A percentile compares a stretch with the other conserved stretches of the same genome.
These are phyloP conservation scores for Biscogniauxia marginata DNA, from an alignment of 2,329 filamentous ascomycete species.

Conservation along the genomic window DNA sequence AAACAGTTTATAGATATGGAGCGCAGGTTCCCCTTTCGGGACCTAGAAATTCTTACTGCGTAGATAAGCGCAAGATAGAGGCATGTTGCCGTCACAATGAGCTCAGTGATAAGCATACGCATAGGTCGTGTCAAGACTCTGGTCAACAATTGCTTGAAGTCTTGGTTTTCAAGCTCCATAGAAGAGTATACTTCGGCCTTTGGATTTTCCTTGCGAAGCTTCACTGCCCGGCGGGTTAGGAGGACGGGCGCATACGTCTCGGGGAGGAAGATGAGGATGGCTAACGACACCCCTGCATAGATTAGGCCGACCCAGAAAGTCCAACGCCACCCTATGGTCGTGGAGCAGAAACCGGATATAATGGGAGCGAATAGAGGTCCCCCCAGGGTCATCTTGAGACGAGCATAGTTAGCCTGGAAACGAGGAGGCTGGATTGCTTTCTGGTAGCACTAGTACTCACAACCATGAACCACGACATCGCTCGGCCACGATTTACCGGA, in stretches of 20 bases:
- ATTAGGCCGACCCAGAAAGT: constrained; percentile 70
- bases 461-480: constrained; percentile 64
- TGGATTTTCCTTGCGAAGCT: constrained; percentile 55
- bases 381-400: constrained; percentile 54
- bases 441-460: too few species aligned
- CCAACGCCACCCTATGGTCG: constrained; percentile 66
- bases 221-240: constrained; percentile 54
- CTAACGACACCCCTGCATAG: constrained; percentile 60
- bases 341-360: constrained; percentile 60
- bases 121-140: constrained; percentile 71
- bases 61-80: constrained; percentile 71
- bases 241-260: constrained; percentile 63
- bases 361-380: constrained; percentile 67
- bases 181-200: constrained; percentile 54
- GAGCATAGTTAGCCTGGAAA: constrained; percentile 7
- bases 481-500: constrained; percentile 53
- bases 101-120: constrained; percentile 70
- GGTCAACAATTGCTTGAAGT: constrained; percentile 58
- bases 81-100: constrained; percentile 69
- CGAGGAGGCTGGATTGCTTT: too few species aligned
- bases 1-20: too few species aligned
- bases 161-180: constrained; percentile 60
- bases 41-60: constrained; percentile 28
- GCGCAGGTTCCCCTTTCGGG: not conserved
- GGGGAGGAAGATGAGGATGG: constrained; percentile 61